phyloP scores from a whole-genome alignment of 768 basidiomycete species.

The Goffeauzyma gilvescens region DNA sequence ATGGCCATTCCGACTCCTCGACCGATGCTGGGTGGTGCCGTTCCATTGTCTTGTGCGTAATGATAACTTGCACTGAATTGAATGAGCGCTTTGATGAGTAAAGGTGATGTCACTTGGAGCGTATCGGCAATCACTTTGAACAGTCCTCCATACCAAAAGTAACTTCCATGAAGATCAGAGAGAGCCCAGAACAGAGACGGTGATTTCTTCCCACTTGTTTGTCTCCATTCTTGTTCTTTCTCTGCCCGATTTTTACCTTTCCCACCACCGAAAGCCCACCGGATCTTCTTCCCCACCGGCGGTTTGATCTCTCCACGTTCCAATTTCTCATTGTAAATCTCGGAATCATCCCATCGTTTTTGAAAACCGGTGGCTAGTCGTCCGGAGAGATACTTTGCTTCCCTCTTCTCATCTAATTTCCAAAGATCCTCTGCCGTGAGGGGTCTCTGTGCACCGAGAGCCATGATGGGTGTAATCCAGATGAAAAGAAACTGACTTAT shows the following conservation, averaged over 20 bases:
- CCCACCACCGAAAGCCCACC: slow-evolving; percentile 40
- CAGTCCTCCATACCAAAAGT: slow-evolving; percentile 36
- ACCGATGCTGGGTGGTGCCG: slow-evolving; percentile 36
- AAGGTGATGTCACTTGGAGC: slow-evolving; percentile 29
- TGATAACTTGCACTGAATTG: slow-evolving; percentile 8
- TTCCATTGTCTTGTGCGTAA: slow-evolving; percentile 10
- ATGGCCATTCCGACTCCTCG: slow-evolving; percentile 59
- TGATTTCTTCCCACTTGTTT: slow-evolving; percentile 23
- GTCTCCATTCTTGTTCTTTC: slow-evolving; percentile 23
- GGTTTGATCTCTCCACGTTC: slow-evolving; percentile 48
- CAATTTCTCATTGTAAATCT: slow-evolving; percentile 52
- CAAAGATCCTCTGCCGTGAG: slow-evolving; percentile 64
- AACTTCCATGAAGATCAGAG: slow-evolving; percentile 24
- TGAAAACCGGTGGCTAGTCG: slow-evolving; percentile 50
- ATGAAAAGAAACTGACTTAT: slow-evolving; percentile 46
- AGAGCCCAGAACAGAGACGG: slow-evolving; percentile 28
- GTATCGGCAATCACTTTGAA: slow-evolving; percentile 32
- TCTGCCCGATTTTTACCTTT: slow-evolving; percentile 34
- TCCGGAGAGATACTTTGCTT: slow-evolving; percentile 44
- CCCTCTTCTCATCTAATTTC: slow-evolving; percentile 48
- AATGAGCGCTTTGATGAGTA: slow-evolving; percentile 25
- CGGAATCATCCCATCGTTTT: slow-evolving; percentile 40
- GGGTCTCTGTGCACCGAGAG: slow-evolving; percentile 58
- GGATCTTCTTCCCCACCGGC: slow-evolving; percentile 36
- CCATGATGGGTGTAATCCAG: slow-evolving; percentile 57